Percentiles rank a stretch among this genome's conserved stretches.
phyloP scores from a whole-genome alignment of 768 basidiomycete genomes.

The Hygrophorus pudorinus region DNA sequence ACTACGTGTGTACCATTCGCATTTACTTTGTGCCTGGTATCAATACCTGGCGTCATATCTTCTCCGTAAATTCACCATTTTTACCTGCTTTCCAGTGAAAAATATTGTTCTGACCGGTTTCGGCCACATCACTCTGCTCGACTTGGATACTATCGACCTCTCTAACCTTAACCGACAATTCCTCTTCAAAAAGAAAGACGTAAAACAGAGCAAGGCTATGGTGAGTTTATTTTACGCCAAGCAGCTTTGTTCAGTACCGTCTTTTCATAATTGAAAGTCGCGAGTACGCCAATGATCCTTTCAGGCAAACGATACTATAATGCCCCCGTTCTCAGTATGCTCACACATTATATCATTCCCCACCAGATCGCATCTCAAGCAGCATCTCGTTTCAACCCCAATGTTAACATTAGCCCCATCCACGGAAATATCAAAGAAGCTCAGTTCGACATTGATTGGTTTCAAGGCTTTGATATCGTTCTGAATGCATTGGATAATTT shows the following conservation, averaged over 20 bases:
- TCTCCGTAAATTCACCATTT: background rate
- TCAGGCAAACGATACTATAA: too few relatives aligned
- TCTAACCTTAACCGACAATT: constrained; percentile 97
- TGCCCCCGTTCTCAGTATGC: background rate
- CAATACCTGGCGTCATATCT: background rate
- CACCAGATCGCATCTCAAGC: constrained; percentile 72
- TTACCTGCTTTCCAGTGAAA: constrained; percentile 55
- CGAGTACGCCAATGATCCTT: too few relatives aligned
- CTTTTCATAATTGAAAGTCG: too few relatives aligned
- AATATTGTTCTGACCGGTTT: constrained; percentile 92
- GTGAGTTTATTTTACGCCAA: constrained; percentile 30
- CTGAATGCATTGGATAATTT: constrained; percentile 95
- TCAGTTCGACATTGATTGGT: constrained; percentile 86
- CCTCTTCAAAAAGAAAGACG: constrained; percentile 92
- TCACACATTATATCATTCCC: constrained; percentile 2
- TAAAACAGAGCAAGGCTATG: constrained; percentile 92
- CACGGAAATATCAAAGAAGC: constrained; percentile 94
- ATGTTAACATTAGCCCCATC: constrained; percentile 78
- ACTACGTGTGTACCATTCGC: constrained; percentile 46
- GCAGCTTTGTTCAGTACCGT: too few relatives aligned
- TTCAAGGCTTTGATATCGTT: constrained; percentile 82
- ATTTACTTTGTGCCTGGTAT: too few relatives aligned
- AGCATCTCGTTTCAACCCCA: constrained; percentile 78
- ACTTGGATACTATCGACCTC: constrained; percentile 97
- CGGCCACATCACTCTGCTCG: constrained; percentile 83